Evolutionary conservation across 2,329 filamentous ascomycete genomes (phyloP).

Genomic region (Colletotrichum endophyticum): DNA sequence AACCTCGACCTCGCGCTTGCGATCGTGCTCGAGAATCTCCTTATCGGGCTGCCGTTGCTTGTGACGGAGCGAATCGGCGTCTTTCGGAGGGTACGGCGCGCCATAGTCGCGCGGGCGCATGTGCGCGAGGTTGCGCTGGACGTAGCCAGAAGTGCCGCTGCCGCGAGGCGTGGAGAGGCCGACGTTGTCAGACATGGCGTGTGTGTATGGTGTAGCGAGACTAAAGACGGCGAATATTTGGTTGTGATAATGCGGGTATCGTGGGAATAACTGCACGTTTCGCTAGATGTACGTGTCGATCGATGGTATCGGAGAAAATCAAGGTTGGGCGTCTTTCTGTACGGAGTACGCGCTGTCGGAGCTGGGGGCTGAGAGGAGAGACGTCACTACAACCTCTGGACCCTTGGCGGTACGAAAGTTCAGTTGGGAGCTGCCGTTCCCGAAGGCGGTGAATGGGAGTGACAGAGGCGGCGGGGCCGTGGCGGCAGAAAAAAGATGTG

Average conservation of each 20-base stretch:
- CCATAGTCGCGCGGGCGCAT: slow-evolving; percentile 82
- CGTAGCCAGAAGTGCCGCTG: slow-evolving; percentile 95
- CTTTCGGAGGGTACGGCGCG: slow-evolving; percentile 75
- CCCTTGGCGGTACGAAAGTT: slow-evolving; percentile 14
- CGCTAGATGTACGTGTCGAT: neutral
- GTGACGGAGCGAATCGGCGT: slow-evolving; percentile 73
- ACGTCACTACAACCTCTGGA: slow-evolving; percentile 11
- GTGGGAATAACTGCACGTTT: neutral
- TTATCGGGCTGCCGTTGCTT: slow-evolving; percentile 85
- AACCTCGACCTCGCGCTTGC: slow-evolving; percentile 88
- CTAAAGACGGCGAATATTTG: neutral
- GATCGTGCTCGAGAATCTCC: slow-evolving; percentile 92
- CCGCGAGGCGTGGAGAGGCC: slow-evolving; percentile 93
- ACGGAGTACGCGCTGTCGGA: neutral
- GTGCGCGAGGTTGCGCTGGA: slow-evolving; percentile 93
- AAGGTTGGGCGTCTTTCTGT: neutral
- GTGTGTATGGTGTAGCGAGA: neutral
- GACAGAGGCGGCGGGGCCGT: neutral
- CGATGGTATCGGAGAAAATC: neutral
- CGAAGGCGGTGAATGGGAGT: slow-evolving; percentile 6
- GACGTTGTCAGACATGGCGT: slow-evolving; percentile 94
- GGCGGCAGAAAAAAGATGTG: slow-evolving; percentile 17
- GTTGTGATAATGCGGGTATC: neutral
- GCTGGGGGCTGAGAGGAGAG: neutral
- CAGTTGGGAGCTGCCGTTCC: neutral